A percentile compares a stretch with the other conserved stretches of the same genome.
Conservation (phyloP, 352 stramenopile species). For the Peronospora destructor region DNA sequence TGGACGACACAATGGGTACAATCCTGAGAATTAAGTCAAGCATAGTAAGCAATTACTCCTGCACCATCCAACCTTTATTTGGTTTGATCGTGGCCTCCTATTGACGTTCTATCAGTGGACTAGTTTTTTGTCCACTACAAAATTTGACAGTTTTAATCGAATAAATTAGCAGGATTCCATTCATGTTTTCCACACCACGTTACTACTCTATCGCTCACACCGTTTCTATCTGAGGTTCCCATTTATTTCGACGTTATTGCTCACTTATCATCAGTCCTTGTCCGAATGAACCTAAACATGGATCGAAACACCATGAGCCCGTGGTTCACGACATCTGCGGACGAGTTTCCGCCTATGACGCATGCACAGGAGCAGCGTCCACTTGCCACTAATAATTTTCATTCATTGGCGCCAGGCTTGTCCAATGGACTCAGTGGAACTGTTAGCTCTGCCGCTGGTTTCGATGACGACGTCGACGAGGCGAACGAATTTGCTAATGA, state of each 20-base stretch:
- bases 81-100: too few relatives aligned
- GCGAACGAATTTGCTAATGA: conserved; percentile 93
- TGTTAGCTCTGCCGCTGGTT: conserved; percentile 17
- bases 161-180: too few relatives aligned
- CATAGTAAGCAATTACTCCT: too few relatives aligned
- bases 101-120: too few relatives aligned
- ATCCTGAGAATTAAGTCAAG: too few relatives aligned
- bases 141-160: too few relatives aligned
- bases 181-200: not conserved
- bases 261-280: conserved; percentile 3
- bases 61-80: too few relatives aligned
- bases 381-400: conserved; percentile 20
- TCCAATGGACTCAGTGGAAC: conserved; percentile 22
- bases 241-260: not conserved
- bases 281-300: conserved; percentile 75
- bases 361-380: conserved; percentile 16
- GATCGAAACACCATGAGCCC: conserved; percentile 57
- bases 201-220: too few relatives aligned
- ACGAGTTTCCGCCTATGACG: conserved; percentile 38
- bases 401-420: conserved; percentile 18
- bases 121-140: too few relatives aligned
- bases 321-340: conserved; percentile 58
- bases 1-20: too few relatives aligned
- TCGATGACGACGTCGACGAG: conserved; percentile 31
- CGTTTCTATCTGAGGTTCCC: not conserved